Conservation (phyloP, 129 eudicot genomes). For the Lonicera japonica region DNA sequence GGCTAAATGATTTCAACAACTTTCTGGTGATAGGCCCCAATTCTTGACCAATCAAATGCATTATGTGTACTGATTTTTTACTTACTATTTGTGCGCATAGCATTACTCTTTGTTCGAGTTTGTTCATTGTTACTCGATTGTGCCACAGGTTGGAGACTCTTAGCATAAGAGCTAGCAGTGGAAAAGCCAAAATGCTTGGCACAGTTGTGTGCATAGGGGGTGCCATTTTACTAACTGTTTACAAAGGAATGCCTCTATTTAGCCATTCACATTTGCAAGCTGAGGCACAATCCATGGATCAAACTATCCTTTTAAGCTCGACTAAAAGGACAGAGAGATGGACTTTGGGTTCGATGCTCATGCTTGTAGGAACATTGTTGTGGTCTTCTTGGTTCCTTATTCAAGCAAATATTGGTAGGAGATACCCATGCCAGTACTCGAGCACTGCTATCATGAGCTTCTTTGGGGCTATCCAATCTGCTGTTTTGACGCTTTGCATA, state of each 20-base stretch:
- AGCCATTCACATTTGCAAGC: slow-evolving; percentile 25
- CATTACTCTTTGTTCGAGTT: no score
- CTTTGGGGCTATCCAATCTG: slow-evolving; percentile 63
- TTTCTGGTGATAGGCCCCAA: no score
- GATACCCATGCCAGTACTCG: slow-evolving; percentile 54
- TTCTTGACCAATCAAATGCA: no score
- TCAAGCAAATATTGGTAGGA: slow-evolving; percentile 49
- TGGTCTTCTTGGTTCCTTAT: slow-evolving; percentile 75
- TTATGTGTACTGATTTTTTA: no score
- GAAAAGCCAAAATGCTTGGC: slow-evolving; percentile 62
- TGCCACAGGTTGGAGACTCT: slow-evolving; percentile 52
- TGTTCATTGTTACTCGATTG: no score
- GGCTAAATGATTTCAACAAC: no score
- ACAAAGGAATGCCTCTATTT: slow-evolving; percentile 54
- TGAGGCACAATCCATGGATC: slow-evolving; percentile 8
- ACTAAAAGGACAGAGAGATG: slow-evolving; percentile 26
- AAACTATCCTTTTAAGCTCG: slow-evolving; percentile 14
- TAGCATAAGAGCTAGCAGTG: slow-evolving; percentile 40
- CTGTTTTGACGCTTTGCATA: slow-evolving; percentile 29
- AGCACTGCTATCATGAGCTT: slow-evolving; percentile 70
- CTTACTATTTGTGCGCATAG: no score
- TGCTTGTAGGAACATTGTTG: slow-evolving; percentile 37
- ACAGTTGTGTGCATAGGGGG: slow-evolving; percentile 56
- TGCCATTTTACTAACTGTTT: slow-evolving; percentile 43
- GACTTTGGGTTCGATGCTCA: slow-evolving; percentile 36